Conservation (phyloP, 106 monocot genomes). For the Vanilla planifolia region DNA sequence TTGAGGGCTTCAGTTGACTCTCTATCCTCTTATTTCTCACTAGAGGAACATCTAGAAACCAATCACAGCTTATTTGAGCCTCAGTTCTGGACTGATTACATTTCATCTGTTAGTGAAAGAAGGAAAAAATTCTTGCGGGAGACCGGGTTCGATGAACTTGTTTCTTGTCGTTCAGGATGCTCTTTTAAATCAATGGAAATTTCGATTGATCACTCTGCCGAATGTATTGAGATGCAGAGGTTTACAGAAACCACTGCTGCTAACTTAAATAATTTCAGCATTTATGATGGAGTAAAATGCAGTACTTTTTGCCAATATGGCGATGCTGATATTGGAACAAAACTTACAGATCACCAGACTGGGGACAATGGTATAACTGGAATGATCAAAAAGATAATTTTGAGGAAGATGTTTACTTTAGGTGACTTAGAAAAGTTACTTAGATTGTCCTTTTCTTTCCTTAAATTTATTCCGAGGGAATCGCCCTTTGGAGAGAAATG, state of each 20-base stretch:
- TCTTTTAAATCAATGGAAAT: slow-evolving; percentile 4
- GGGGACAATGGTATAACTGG: slow-evolving; percentile 22
- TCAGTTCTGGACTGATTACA: slow-evolving; percentile 35
- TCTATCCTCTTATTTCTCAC: slow-evolving; percentile 6
- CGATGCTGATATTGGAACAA: slow-evolving; percentile 48
- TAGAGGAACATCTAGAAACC: slow-evolving; percentile 10
- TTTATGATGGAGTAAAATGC: not conserved
- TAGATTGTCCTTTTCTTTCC: slow-evolving; percentile 37
- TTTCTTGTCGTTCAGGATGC: not conserved
- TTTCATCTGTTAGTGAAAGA: slow-evolving; percentile 49
- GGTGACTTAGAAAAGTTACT: slow-evolving; percentile 45
- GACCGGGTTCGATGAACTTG: slow-evolving; percentile 41
- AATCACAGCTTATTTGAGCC: slow-evolving; percentile 18
- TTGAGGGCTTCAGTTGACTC: slow-evolving; percentile 23
- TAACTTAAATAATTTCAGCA: slow-evolving; percentile 11
- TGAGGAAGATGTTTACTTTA: slow-evolving; percentile 37
- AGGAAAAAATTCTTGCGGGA: slow-evolving; percentile 31
- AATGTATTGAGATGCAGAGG: slow-evolving; percentile 12
- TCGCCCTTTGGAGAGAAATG: slow-evolving; percentile 3
- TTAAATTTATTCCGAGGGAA: slow-evolving; percentile 29
- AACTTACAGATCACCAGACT: slow-evolving; percentile 25
- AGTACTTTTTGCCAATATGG: slow-evolving; percentile 27
- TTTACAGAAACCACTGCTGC: slow-evolving; percentile 17
- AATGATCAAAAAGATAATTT: slow-evolving; percentile 39
- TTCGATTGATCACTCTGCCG: not conserved